Conservation (phyloP, 768 basidiomycete genomes). For the Mycena latifolia region DNA sequence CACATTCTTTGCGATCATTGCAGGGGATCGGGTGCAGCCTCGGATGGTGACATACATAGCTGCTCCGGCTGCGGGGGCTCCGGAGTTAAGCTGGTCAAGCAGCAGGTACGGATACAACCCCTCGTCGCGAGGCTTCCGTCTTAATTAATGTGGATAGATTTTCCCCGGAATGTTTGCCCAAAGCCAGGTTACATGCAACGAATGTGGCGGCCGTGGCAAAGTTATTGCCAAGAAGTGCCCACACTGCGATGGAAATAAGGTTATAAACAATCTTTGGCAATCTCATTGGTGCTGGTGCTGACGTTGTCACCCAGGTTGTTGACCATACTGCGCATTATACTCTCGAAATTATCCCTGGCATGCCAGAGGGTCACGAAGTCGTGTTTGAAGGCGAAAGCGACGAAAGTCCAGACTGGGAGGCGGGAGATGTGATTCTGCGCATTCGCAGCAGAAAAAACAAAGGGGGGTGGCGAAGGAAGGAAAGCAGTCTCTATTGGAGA, state of each 20-base stretch:
- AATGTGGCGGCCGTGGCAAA: conserved; percentile 88
- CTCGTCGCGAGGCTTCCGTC: not conserved
- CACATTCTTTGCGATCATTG: conserved; percentile 96
- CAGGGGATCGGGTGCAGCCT: conserved; percentile 94
- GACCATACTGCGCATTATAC: conserved; percentile 87
- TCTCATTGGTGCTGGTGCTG: not conserved
- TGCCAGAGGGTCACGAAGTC: conserved; percentile 94
- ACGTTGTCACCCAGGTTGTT: conserved; percentile 57
- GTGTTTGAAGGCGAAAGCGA: conserved; percentile 98
- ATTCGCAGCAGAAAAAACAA: conserved; percentile 82
- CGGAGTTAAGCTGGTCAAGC: conserved; percentile 87
- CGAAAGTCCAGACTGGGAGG: conserved; percentile 95
- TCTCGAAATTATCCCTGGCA: conserved; percentile 87
- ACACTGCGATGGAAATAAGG: conserved; percentile 84
- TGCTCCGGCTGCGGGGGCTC: conserved; percentile 88
- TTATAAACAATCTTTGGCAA: not conserved
- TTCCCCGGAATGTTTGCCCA: conserved; percentile 98
- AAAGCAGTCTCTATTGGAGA: conserved; percentile 90
- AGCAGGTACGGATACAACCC: conserved; percentile 65
- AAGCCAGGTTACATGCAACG: conserved; percentile 84
- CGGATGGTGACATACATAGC: conserved; percentile 88
- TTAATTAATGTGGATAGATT: conserved; percentile 54
- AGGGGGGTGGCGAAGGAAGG: conserved; percentile 91
- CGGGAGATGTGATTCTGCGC: conserved; percentile 92
- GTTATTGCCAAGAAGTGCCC: conserved; percentile 84